These are phyloP conservation scores for Bothriochloa decipiens DNA, from an alignment of 176 grass and related monocot genomes.

Conservation along the genomic window DNA sequence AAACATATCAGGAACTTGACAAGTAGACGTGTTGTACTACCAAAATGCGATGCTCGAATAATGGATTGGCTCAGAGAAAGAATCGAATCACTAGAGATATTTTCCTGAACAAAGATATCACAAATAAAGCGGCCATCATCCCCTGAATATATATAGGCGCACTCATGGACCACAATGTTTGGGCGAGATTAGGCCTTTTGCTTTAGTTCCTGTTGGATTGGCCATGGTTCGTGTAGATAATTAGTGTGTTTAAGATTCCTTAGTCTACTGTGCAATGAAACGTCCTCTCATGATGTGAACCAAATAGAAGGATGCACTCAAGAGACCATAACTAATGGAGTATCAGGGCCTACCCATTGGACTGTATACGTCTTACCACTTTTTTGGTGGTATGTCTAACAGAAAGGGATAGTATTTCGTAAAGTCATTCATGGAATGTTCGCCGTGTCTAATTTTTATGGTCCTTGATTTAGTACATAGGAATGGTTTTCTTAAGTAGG, in stretches of 20 bases:
- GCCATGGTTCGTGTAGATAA: background rate
- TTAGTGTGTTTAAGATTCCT: conserved; percentile 28
- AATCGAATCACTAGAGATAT: conserved; percentile 20
- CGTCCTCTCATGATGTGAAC: conserved; percentile 11
- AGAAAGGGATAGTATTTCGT: background rate
- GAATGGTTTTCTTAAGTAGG: background rate
- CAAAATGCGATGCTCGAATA: background rate
- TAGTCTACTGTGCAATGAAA: background rate
- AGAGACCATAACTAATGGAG: conserved; percentile 11
- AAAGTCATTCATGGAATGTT: background rate
- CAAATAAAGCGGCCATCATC: background rate
- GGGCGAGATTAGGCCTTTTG: background rate
- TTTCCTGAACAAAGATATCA: background rate
- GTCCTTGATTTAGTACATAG: background rate
- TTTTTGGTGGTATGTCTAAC: background rate
- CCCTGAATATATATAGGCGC: background rate
- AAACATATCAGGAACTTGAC: background rate
- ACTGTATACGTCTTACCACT: background rate
- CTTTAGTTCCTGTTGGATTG: conserved; percentile 19
- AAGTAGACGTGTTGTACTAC: background rate
- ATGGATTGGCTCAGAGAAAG: conserved; percentile 6
- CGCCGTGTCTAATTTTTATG: too few relatives aligned
- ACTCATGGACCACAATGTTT: conserved; percentile 17
- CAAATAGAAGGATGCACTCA: conserved; percentile 17
- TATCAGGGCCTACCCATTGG: background rate